These are phyloP conservation scores for Dendrobium nobile DNA, from an alignment of 106 monocot species.

Conservation along the genomic window DNA sequence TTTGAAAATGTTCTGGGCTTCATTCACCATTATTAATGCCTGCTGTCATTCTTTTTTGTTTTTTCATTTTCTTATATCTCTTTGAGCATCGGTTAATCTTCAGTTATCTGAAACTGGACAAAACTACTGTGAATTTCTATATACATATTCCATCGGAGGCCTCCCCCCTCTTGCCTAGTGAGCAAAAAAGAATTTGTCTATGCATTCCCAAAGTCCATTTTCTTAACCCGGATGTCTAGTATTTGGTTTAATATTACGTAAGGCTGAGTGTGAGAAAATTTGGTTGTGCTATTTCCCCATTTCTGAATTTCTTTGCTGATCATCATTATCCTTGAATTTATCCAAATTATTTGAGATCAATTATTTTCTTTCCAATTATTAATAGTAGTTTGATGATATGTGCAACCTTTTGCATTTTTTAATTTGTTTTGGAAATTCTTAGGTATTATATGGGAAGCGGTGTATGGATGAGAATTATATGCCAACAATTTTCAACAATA, in stretches of 20 bases:
- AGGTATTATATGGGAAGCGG: not conserved
- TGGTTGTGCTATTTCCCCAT: not conserved
- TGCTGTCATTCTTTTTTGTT: not conserved
- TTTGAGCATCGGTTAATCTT: not conserved
- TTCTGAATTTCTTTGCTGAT: not conserved
- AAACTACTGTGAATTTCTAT: not conserved
- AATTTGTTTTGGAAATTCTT: not conserved
- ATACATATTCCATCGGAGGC: not conserved
- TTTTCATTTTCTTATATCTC: not conserved
- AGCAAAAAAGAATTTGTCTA: not conserved
- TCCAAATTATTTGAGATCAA: not conserved
- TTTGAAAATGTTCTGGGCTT: not conserved
- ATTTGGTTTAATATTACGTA: not conserved
- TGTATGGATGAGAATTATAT: not conserved
- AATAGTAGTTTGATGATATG: not conserved
- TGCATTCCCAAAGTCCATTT: not conserved
- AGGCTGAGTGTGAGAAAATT: not conserved
- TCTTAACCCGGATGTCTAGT: not conserved
- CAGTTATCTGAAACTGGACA: not conserved
- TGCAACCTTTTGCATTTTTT: not conserved
- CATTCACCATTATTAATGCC: not conserved
- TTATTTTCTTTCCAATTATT: not conserved
- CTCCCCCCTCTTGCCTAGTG: not conserved
- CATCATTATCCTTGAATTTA: not conserved
- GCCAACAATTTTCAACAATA: not conserved